Evolutionary conservation across 176 grass and related monocot species (phyloP).

Genomic region (Triticum monococcum): DNA sequence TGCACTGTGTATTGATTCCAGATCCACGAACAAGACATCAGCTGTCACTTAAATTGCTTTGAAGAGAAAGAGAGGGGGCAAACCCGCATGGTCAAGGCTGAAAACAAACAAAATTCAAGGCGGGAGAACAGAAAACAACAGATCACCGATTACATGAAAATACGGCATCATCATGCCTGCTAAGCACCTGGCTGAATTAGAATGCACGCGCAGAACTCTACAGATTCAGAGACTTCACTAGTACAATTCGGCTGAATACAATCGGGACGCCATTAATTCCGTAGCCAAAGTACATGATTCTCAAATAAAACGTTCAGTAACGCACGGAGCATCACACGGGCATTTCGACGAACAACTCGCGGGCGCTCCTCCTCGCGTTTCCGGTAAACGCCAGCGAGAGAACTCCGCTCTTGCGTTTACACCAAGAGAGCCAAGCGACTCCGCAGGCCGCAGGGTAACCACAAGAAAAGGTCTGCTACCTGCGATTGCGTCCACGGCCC

Average conservation of each 20-base stretch:
- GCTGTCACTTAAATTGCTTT: neutral
- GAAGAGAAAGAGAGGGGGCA: neutral
- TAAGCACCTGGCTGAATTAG: neutral
- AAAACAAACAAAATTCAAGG: neutral
- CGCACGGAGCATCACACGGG: neutral
- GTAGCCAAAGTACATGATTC: neutral
- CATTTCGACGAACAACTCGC: slow-evolving; percentile 28
- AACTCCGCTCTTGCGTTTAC: neutral
- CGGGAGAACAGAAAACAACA: neutral
- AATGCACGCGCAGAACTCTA: neutral
- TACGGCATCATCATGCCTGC: neutral
- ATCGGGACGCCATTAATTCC: neutral
- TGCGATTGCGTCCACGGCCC: neutral
- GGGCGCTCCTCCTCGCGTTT: neutral
- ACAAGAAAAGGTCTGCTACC: neutral
- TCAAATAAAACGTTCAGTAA: neutral
- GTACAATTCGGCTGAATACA: neutral
- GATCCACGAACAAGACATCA: neutral
- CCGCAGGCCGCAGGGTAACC: neutral
- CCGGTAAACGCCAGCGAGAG: neutral
- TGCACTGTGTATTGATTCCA: neutral
- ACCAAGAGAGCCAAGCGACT: neutral
- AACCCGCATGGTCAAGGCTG: neutral
- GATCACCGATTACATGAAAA: neutral
- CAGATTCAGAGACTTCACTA: neutral